Evolutionary conservation across 768 basidiomycete genomes (phyloP), one percentile per base, ranked within the genome.

Genomic region (Pisolithus orientalis): DNA sequence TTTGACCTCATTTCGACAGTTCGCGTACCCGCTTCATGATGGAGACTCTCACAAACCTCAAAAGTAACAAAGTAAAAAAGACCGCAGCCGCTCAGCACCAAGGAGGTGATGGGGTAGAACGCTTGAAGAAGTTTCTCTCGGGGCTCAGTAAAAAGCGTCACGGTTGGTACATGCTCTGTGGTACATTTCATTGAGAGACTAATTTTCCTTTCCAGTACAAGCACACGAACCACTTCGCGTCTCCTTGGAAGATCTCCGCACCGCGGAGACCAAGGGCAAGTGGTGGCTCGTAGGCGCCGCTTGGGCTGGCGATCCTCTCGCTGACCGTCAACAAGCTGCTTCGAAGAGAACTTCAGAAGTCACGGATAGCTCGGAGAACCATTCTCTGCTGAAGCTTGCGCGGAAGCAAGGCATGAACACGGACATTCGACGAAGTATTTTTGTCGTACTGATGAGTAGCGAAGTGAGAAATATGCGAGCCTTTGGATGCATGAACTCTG

Each of bases 261-360:
- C 83, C 0, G 85, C 92, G 1, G 83, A 90, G 51, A 87, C 78
- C 10, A 89, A 84, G 63, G 96, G 94, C 5, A 96, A 96, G 72
- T 98, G 96, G 96, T 98, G 96, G 95, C 77, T 97, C 2, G 90
- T 97, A 34, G 96, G 95, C 16, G 92, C 95, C 1, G 95, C 90
- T 0, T 99, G 95, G 95, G 79, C 80, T 31, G 94, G 94, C 2
- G 85, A 97, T 61, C 94, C 96, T 7, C 78, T 97, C 4, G 75
- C 85, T 17, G 94, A 97, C 51, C 80, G 76, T 42, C 79, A 80
- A 52, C 75, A 69, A 4, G 66, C 63, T 4, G 45, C 59, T 42
- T 55, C 62, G 47, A 50, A 40, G 9, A 49, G 44, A 13, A 51
- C 59, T 49, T 61, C 67, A 42, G 62, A 67, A 39, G 60, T 57